Evolutionary conservation across 139 green algal species (phyloP), one percentile per base, ranked within the genome.

Genomic region (Picochlorum costavermella): DNA sequence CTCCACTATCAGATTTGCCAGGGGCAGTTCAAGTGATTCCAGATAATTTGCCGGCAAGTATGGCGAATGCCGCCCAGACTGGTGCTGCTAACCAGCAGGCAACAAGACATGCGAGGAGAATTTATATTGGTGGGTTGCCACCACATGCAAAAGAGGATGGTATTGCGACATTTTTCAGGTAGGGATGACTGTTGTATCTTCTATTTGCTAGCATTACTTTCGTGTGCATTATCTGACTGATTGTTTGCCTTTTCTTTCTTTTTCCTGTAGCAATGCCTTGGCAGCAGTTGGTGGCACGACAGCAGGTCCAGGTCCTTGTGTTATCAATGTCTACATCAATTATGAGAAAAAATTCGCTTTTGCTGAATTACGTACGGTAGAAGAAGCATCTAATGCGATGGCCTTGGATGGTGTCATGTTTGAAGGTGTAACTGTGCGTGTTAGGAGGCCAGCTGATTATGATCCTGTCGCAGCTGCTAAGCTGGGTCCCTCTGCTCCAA

Each of bases 261-360:
- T 23, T 23, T 23, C 20, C 20, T 53, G 46, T 23, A 89, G 76
- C 72, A 85, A 94, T 63, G 91, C 92, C 6, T 76, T 98, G 50
- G 78, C 88, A 12, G 91, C 92, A 12, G 74, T 98, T 5, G 92
- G 90, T n/a, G 93, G 93, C 26, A 95, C 89, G 56, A 92, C 83
- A 2, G 84, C 86, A 16, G 92, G 90, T 8, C 88, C 90, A 70
- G 88, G 88, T 36, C 56, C 90, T 65, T 81, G 82, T 79, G 92
- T 98, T 9, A 79, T 98, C 26, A 96, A 97, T 60, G 90, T 98
- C 9, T 98, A 98, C 84, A 90, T 97, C 75, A 98, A 99, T 79
- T 77, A 87, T 30, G 94, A 98, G 74, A 96, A 96, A 78, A 94
- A 95, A 72, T 98, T 97, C 70, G 83, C 88, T 0, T 92, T 92